These are phyloP conservation scores for Verticillium nubilum DNA, from an alignment of 2,329 filamentous ascomycete genomes.

Conservation along the genomic window DNA sequence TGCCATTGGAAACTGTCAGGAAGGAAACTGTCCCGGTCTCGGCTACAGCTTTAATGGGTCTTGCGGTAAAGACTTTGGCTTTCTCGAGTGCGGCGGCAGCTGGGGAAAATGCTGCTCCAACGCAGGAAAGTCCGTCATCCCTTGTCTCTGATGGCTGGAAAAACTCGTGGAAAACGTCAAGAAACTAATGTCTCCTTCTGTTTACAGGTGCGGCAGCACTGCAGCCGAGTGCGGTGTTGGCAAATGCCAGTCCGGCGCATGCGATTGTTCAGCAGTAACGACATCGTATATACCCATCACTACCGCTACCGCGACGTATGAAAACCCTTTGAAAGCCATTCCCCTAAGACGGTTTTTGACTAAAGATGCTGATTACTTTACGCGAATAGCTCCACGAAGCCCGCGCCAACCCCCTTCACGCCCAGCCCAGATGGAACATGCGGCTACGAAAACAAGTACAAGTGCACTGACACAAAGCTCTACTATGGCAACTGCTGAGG, in stretches of 20 bases:
- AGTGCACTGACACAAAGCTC: neutral
- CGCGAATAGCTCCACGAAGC: neutral
- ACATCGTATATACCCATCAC: neutral
- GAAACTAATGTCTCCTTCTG: neutral
- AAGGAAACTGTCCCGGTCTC: neutral
- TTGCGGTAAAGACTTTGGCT: neutral
- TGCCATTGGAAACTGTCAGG: conserved; percentile 1
- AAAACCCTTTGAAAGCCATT: neutral
- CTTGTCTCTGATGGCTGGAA: neutral
- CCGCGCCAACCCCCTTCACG: neutral
- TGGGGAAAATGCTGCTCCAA: neutral
- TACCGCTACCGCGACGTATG: too few species aligned
- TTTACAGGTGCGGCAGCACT: neutral
- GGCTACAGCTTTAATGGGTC: neutral
- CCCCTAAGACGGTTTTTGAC: neutral
- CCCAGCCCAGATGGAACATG: neutral
- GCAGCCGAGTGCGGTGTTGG: neutral
- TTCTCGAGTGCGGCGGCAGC: neutral
- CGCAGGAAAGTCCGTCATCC: neutral
- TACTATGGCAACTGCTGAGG: neutral
- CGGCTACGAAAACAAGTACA: neutral
- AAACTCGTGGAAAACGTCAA: neutral
- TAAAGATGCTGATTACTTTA: too few species aligned
- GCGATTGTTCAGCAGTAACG: neutral
- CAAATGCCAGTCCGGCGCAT: neutral